Evolutionary conservation across 2,329 filamentous ascomycete species (phyloP).

Genomic region (Aspergillus sergii): DNA sequence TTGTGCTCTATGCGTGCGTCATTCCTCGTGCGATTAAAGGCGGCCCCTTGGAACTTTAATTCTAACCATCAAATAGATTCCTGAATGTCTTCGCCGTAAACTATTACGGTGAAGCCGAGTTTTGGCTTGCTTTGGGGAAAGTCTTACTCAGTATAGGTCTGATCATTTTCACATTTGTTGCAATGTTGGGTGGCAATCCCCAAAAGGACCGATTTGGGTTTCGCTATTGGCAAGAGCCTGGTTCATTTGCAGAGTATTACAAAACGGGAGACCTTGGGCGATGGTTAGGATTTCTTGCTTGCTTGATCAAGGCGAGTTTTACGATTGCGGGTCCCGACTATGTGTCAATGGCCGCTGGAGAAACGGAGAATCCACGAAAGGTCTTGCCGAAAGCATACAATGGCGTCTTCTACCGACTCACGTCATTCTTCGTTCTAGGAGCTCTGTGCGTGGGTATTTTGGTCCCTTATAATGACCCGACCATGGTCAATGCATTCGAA

Average conservation of each 20-base stretch:
- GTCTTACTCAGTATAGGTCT: slow-evolving; percentile 71
- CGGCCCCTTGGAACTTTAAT: background rate
- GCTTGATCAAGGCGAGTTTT: slow-evolving; percentile 71
- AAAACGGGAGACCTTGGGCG: slow-evolving; percentile 67
- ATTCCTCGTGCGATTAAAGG: background rate
- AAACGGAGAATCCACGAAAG: slow-evolving; percentile 69
- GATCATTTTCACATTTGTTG: slow-evolving; percentile 76
- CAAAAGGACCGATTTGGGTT: slow-evolving; percentile 72
- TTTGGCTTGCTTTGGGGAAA: slow-evolving; percentile 72
- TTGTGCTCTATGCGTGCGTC: slow-evolving; percentile 48
- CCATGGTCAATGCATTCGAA: slow-evolving; percentile 63
- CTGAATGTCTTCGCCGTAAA: slow-evolving; percentile 74
- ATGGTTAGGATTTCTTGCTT: slow-evolving; percentile 76
- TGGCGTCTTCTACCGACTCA: slow-evolving; percentile 76
- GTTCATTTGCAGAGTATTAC: slow-evolving; percentile 70
- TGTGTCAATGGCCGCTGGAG: slow-evolving; percentile 66
- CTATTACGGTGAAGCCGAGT: slow-evolving; percentile 78
- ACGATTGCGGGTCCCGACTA: slow-evolving; percentile 70
- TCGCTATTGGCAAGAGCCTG: slow-evolving; percentile 66
- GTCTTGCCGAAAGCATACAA: slow-evolving; percentile 76
- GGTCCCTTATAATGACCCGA: slow-evolving; percentile 68
- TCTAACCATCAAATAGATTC: slow-evolving; percentile 17
- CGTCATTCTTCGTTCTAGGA: slow-evolving; percentile 74
- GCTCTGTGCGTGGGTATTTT: slow-evolving; percentile 72
- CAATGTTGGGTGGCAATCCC: slow-evolving; percentile 82